phyloP scores from a whole-genome alignment of 1,284 basidiomycete species.

The Waitea zeae region DNA sequence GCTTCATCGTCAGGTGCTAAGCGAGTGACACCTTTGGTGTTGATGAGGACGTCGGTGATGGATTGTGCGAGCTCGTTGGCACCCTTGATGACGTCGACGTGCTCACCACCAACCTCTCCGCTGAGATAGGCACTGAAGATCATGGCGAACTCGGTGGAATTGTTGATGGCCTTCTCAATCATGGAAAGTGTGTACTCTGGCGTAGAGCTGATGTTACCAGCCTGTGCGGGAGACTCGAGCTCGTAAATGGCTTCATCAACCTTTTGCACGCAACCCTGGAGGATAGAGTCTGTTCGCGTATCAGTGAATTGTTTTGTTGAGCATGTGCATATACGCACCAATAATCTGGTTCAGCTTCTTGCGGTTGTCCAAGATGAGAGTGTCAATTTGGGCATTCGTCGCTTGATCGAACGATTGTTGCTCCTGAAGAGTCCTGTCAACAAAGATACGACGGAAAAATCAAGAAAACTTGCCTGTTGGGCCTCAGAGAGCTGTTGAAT shows the following conservation, averaged over 20 bases:
- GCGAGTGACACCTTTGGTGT: constrained; percentile 91
- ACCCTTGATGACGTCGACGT: constrained; percentile 96
- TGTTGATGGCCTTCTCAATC: constrained; percentile 93
- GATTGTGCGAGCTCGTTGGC: constrained; percentile 95
- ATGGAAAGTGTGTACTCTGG: constrained; percentile 97
- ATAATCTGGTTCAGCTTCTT: constrained; percentile 99
- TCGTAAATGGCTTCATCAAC: constrained; percentile 97
- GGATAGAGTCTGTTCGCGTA: constrained; percentile 65
- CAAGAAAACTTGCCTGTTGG: constrained; percentile 43
- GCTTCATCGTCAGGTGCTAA: constrained; percentile 84
- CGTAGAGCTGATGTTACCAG: constrained; percentile 90
- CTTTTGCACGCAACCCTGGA: constrained; percentile 93
- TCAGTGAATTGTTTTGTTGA: constrained; percentile 3
- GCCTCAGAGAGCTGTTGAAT: constrained; percentile 81
- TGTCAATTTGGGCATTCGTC: constrained; percentile 92
- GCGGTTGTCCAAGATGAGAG: constrained; percentile 89
- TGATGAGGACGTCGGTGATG: constrained; percentile 80
- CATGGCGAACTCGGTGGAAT: constrained; percentile 91
- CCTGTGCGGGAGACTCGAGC: constrained; percentile 86
- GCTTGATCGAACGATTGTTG: constrained; percentile 79
- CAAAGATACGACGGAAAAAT: constrained; percentile 2
- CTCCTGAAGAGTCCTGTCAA: constrained; percentile 25
- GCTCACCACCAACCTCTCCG: constrained; percentile 80
- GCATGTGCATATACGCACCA: constrained; percentile 26
- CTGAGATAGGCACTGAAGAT: constrained; percentile 86